Base-by-base conservation (phyloP, 805 yeast species). In the Myxozyma lipomycoides region DNA sequence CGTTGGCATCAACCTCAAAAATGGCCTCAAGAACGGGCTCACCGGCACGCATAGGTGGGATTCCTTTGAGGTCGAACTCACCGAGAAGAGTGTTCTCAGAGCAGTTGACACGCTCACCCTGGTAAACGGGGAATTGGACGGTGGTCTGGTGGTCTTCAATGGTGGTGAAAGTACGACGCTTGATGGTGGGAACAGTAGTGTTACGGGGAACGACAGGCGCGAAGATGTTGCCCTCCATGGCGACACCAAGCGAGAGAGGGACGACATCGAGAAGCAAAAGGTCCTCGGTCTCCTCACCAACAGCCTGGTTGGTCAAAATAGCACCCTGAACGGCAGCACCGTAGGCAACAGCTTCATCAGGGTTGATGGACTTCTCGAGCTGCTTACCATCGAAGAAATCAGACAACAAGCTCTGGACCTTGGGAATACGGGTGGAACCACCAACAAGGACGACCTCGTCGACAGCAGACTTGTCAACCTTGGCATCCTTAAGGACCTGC, bases 281-380 rank as follows among this genome's bases (percentile, higher is more conserved):
- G 77, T 88, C 96, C 77, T 90, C 88, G 73, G 96, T 89, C 74
- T 88, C 95, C 60, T 84, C 93, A 63, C 86, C 82, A 61, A 88
- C 83, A 58, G 87, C 80, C 74, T 79, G 89, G 78, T 96, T 96
- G 64, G 96, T 86, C 75, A 90, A 81, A 77, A 91, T 87, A 71
- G 97, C 97, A 78, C 96, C 98, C 80, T 90, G 97, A 67, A 90
- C 97, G 69, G 98, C 97, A 69, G 98, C 98, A 84, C 97, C 97
- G 81, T 88, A 88, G 69, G 96, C 97, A 73, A 89, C 97, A 70
- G 97, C 97, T 81, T 89, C 97, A 79, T 89, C 97, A 64, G 97
- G 97, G 89, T 89, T 89, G 75, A 89, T 90, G 63, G 95, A 84
- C 79, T 87, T 90, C 78, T 87, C 93, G 73, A 88, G 86, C 75